Base-by-base conservation (phyloP, 2,329 filamentous ascomycete genomes). In the Diaporthe vexans region DNA sequence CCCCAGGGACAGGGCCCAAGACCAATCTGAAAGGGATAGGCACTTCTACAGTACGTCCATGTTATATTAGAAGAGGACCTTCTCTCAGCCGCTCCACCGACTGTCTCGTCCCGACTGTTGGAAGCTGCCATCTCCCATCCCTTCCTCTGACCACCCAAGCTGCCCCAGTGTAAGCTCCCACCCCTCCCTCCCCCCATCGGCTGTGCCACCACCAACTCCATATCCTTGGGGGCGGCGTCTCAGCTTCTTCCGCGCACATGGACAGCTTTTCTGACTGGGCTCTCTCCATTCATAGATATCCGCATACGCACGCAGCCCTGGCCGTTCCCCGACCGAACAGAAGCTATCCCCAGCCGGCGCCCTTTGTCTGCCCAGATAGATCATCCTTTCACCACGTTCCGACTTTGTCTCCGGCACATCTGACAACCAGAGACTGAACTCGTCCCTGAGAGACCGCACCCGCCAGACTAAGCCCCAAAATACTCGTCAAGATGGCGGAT, bases 401-500 rank as follows among this genome's bases (percentile, higher is more conserved):
- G 43, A 59, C 33, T 54, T 57, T 59, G 57, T 70, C 65, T 29
- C 33, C 8, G 33, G 65, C 71, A 33, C 58, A 37, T 37, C 56
- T n/a, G 3, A 24, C 10, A 17, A 46, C 43, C 65, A 63, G 40
- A 21, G 46, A 52, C 21, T 48, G 37, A 54, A 13, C 33, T 51
- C n/a, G 40, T 21, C 33, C 29, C 46, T 19, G 13, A 61, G 48
- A 48, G 43, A 52, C 40, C 46, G 7, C 37, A 17, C 24, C 68
- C 52, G 71, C 33, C 51, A 59, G 33, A 54, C 33, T 6, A n/a
- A 33, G 21, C 52, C 7, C 11, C 19, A 35, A 24, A 24, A 35
- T 24, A 61, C 13, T 37, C 67, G 19, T 59, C 73, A 63, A 63
- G 33, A 84, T 84, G 82, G 80, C 80, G 75, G 82, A 84, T 76